phyloP scores from a whole-genome alignment of 306 rosid genomes.

The Boehmeria nivea region DNA sequence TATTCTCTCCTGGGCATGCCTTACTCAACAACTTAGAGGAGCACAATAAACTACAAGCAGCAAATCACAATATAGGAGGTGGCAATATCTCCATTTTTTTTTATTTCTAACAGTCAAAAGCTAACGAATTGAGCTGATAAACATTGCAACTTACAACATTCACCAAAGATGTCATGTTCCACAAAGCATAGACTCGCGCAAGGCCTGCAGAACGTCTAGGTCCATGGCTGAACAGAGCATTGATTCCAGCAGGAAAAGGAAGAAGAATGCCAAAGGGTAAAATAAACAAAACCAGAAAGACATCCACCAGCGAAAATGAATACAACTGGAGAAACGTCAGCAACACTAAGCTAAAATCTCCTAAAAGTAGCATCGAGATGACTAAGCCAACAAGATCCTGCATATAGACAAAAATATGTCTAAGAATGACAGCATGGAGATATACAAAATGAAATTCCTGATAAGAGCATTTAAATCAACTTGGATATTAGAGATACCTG shows the following conservation, averaged over 20 bases:
- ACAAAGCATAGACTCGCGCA: constrained; percentile 85
- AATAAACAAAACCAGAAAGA: constrained; percentile 82
- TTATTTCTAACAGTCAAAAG: no score
- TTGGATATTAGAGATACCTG: constrained; percentile 50
- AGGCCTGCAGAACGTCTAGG: constrained; percentile 98
- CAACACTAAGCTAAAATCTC: constrained; percentile 97
- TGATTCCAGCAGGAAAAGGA: constrained; percentile 97
- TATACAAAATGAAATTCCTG: not conserved
- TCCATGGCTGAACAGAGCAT: constrained; percentile 98
- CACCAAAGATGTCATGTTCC: constrained; percentile 82
- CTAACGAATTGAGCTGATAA: no score
- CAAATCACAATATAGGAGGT: no score
- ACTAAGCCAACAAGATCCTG: constrained; percentile 99
- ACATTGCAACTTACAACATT: constrained; percentile 68
- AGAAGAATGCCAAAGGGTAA: constrained; percentile 90
- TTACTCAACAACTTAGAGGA: not conserved
- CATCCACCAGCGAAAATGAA: constrained; percentile 79
- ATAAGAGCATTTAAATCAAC: not conserved
- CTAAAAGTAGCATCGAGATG: constrained; percentile 91
- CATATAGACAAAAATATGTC: constrained; percentile 23
- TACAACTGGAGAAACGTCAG: constrained; percentile 94
- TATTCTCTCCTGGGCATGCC: not conserved
- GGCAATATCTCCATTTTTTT: no score
- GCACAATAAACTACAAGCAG: no score
- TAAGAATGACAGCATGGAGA: constrained; percentile 5